Conservation (phyloP, 2,329 filamentous ascomycete species). For the Phaeosphaeriaceae sp. region DNA sequence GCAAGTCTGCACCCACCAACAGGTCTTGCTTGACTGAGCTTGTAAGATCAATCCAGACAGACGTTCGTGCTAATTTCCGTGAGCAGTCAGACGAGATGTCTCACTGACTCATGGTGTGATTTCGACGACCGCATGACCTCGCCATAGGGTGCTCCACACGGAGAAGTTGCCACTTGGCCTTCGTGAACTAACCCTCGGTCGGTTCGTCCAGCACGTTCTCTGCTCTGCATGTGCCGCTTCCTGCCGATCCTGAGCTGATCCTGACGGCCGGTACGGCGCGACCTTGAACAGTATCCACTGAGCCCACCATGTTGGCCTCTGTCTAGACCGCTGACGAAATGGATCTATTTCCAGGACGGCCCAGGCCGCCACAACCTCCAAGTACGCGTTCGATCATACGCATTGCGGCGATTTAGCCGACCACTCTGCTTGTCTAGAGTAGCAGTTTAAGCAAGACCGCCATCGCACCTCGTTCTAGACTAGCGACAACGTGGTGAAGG, state of each 20-base stretch:
- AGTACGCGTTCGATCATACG: conserved; percentile 6
- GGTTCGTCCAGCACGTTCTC: conserved; percentile 10
- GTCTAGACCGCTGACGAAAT: conserved; percentile 4
- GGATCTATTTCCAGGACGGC: conserved; percentile 5
- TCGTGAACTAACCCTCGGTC: background rate
- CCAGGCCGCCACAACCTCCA: background rate
- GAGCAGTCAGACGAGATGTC: background rate
- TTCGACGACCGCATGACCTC: background rate
- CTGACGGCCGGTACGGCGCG: conserved; percentile 2
- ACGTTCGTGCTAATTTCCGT: background rate
- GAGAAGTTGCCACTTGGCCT: conserved; percentile 14
- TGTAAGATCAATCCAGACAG: background rate
- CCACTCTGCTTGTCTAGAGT: background rate
- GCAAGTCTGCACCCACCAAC: conserved; percentile 3
- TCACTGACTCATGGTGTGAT: background rate
- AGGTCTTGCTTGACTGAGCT: background rate
- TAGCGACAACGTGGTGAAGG: background rate
- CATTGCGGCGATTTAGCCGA: conserved; percentile 12
- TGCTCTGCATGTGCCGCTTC: conserved; percentile 1
- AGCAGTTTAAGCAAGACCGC: background rate
- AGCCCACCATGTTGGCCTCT: background rate
- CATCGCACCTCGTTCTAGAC: background rate
- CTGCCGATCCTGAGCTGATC: conserved; percentile 3
- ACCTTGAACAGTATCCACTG: background rate
- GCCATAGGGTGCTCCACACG: background rate